phyloP scores from a whole-genome alignment of 805 yeast genomes.

The Ogataea corticis region DNA sequence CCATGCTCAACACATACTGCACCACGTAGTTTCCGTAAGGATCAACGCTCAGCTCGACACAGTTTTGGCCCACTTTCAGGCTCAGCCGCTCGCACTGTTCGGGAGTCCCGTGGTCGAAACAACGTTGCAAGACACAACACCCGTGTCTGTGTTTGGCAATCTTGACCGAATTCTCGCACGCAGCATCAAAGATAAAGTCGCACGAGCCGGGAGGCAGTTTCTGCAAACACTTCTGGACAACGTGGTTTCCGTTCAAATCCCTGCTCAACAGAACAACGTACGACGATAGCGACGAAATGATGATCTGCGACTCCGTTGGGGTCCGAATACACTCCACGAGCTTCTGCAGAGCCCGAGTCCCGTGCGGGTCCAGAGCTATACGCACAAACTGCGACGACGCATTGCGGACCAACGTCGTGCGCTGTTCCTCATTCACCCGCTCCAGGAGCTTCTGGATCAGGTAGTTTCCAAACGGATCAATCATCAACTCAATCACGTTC shows the following conservation, averaged over 20 bases:
- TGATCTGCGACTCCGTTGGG: constrained; percentile 66
- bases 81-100: constrained; percentile 71
- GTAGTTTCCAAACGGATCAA: constrained; percentile 97
- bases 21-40: constrained; percentile 98
- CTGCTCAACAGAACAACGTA: constrained; percentile 79
- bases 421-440: constrained; percentile 65
- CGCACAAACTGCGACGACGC: constrained; percentile 73
- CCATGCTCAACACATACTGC: constrained; percentile 72
- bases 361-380: constrained; percentile 91
- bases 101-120: constrained; percentile 83
- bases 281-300: constrained; percentile 39
- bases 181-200: constrained; percentile 89
- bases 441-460: constrained; percentile 88
- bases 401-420: constrained; percentile 65
- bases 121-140: constrained; percentile 94
- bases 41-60: constrained; percentile 74
- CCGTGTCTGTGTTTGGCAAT: constrained; percentile 97
- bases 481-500: constrained; percentile 85
- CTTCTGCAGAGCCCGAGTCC: constrained; percentile 93
- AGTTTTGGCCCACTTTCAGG: constrained; percentile 62
- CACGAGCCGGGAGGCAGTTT: constrained; percentile 65
- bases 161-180: constrained; percentile 65
- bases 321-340: constrained; percentile 79
- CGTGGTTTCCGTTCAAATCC: constrained; percentile 96
- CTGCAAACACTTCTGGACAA: constrained; percentile 88